Base-by-base conservation (phyloP, 192 early-diverging fungal species). In the Dissophora globulifera region DNA sequence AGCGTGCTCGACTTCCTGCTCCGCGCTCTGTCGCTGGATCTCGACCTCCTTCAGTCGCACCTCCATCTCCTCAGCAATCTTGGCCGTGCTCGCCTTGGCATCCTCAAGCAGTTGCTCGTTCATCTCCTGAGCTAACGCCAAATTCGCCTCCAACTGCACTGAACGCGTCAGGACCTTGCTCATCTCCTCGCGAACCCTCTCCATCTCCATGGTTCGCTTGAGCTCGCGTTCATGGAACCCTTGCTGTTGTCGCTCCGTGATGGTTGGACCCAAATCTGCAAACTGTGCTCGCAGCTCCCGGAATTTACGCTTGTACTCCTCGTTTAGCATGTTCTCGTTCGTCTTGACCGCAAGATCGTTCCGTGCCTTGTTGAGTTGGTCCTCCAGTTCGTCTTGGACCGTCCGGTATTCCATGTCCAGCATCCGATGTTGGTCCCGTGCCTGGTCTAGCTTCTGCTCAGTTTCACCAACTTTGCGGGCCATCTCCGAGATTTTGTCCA, bases 281-380 rank as follows among this genome's bases (percentile, higher is more conserved):
- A 76, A 67, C 31, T 67, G 63, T 1, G 72, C 62, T 10, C 57
- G 50, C 7, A 76, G 52, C 25, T 76, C 72, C 8, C 63, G 58
- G 63, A 76, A 76, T 40, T 76, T 76, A 52, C 43, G 58, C 57
- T 67, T 67, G 58, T 76, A 76, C 26, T 76, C 63, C 46, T 67
- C 63, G 4, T 67, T 60, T 17, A 67, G 38, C 38, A 47, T 32
- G 40, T 67, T 67, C 29, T 76, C 72, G 22, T 25, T 61, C 1
- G 72, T 76, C 52, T 67, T 67, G 42, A 62, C 38, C 2, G 58
- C 50, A 22, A 76, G 58, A 6, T 76, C 72, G 23, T 22, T 67
- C 22, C 51, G 58, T 15, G 46, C 38, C 58, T 76, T 66, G 52
- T 23, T 56, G 27, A 76, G 17, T 30, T 67, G 72, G 43, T 45